Base-by-base conservation (phyloP, 1,284 basidiomycete genomes). In the Wallemia hederae region DNA sequence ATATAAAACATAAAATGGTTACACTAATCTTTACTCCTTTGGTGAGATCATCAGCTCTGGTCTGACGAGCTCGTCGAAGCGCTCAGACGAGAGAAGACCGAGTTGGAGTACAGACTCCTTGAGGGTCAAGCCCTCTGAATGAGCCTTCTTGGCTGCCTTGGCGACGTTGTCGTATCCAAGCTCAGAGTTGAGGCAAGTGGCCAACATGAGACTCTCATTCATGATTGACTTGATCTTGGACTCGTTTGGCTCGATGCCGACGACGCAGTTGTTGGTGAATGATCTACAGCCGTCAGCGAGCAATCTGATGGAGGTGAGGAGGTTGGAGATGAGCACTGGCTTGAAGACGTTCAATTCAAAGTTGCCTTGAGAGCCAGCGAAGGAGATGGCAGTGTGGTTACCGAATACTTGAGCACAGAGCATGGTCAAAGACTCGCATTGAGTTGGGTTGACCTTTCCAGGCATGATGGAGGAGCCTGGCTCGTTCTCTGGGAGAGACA, bases 341-440 rank as follows among this genome's bases (percentile, higher is more conserved):
- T 99, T 99, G 79, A 97, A 99, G 27, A 98, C 94, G 72, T 99
- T 98, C 63, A 88, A 84, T 77, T 99, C 94, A 69, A 99, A 98
- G 70, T 98, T 92, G 59, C 94, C 94, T 69, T 82, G 89, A 2
- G 88, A 82, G 61, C 94, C 89, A 55, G 90, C 92, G 64, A 99
- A 76, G 66, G 83, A 86, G 70, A 98, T 89, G 62, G 83, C 75
- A 34, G 88, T 91, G 72, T 98, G 86, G 75, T 98, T 99, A 59
- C 94, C 94, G 73, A 98, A 94, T 9, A 98, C 92, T 72, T 98
- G 94, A 0, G 92, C 89, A 58, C 90, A 88, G 55, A 98, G 89
- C 94, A 98, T 98, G 25, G 94, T 98, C 63, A 94, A 73, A 14
- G 94, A 94, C 75, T 99, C 94, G 67, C 94, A 98, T 72, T 99